Evolutionary conservation across 2,329 filamentous ascomycete species (phyloP).

Genomic region (Trichoderma gracile): DNA sequence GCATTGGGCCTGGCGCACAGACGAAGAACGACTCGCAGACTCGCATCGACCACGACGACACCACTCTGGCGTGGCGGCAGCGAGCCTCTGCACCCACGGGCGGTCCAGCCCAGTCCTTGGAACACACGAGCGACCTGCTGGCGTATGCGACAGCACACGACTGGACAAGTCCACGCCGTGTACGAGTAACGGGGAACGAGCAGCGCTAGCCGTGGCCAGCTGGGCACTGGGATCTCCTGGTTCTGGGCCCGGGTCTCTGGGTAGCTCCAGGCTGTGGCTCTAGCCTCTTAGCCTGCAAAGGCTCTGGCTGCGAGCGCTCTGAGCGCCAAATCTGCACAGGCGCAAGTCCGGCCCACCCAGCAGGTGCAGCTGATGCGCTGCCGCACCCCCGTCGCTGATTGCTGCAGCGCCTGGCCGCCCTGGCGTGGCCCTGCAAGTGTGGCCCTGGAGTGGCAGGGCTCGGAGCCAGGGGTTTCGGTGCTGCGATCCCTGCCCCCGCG

Average conservation of each 20-base stretch:
- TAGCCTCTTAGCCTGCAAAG: conserved; percentile 10
- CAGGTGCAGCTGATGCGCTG: conserved; percentile 27
- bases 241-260: conserved; percentile 16
- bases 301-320: conserved; percentile 13
- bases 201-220: conserved; percentile 22
- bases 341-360: conserved; percentile 22
- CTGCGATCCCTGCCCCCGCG: conserved; percentile 11
- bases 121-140: conserved; percentile 19
- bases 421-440: not conserved
- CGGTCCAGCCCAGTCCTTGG: conserved; percentile 10
- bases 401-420: conserved; percentile 15
- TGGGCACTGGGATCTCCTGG: conserved; percentile 17
- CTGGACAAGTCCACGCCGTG: too few species aligned
- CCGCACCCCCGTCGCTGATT: conserved; percentile 26
- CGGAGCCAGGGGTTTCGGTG: conserved; percentile 25
- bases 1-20: conserved; percentile 15
- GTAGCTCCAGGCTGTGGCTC: conserved; percentile 13
- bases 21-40: conserved; percentile 22
- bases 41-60: conserved; percentile 17
- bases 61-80: conserved; percentile 20
- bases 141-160: not conserved
- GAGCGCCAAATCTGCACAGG: conserved; percentile 7
- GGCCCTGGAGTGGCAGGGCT: conserved; percentile 25
- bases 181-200: too few species aligned
- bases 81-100: conserved; percentile 12